These are phyloP conservation scores for Quercus engelmannii DNA, from an alignment of 306 rosid genomes.

Conservation along the genomic window DNA sequence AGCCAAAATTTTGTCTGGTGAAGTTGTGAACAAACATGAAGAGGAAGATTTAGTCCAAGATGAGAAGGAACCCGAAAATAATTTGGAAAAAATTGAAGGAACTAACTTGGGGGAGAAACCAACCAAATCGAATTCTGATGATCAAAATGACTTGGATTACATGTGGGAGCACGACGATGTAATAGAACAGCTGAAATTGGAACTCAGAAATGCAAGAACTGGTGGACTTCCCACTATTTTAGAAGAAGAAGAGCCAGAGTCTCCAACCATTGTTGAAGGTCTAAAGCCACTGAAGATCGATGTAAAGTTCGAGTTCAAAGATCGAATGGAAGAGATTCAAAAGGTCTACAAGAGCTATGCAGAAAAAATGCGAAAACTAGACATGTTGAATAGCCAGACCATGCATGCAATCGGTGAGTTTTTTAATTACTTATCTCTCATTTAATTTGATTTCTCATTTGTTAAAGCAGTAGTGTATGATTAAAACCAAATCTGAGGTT, in stretches of 20 bases:
- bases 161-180: slow-evolving; percentile 70
- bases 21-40: slow-evolving; percentile 6
- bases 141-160: slow-evolving; percentile 31
- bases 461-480: neutral
- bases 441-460: neutral
- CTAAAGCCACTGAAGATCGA: slow-evolving; percentile 49
- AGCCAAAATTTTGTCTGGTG: slow-evolving; percentile 2
- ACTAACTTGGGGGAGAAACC: slow-evolving; percentile 16
- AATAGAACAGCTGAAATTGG: slow-evolving; percentile 67
- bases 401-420: slow-evolving; percentile 83
- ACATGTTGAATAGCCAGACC: slow-evolving; percentile 73
- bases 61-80: slow-evolving; percentile 14
- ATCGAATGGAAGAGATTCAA: slow-evolving; percentile 58
- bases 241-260: slow-evolving; percentile 47
- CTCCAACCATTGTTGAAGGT: slow-evolving; percentile 31
- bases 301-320: slow-evolving; percentile 48
- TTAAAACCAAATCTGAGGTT: neutral
- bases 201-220: slow-evolving; percentile 59
- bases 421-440: slow-evolving; percentile 6
- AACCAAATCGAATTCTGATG: slow-evolving; percentile 24
- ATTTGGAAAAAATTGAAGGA: slow-evolving; percentile 24
- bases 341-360: slow-evolving; percentile 56
- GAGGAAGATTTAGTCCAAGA: slow-evolving; percentile 10
- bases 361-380: slow-evolving; percentile 77
- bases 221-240: slow-evolving; percentile 77